Evolutionary conservation across 2,329 filamentous ascomycete species (phyloP).

Genomic region (Phialophora verrucosa): DNA sequence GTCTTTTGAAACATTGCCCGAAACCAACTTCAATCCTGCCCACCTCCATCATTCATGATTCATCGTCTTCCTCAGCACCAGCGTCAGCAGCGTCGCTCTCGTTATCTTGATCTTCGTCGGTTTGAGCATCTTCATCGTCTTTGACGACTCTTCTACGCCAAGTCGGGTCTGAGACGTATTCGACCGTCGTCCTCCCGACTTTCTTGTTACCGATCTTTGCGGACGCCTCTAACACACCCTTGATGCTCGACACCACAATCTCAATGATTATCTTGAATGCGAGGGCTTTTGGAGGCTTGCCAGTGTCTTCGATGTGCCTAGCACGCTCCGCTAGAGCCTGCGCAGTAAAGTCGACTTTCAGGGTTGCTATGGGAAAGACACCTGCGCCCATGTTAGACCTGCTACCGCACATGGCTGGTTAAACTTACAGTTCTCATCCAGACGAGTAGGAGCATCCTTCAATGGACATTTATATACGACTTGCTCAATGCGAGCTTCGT

Average conservation of each 20-base stretch:
- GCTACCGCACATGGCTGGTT: not conserved
- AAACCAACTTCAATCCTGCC: not conserved
- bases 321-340: not conserved
- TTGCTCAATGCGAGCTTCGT: not conserved
- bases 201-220: slow-evolving; percentile 8
- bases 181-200: slow-evolving; percentile 3
- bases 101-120: not conserved
- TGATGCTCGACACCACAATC: slow-evolving; percentile 5
- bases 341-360: slow-evolving; percentile 10
- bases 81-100: not conserved
- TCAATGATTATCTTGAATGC: slow-evolving; percentile 4
- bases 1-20: not conserved
- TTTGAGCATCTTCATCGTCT: slow-evolving; percentile 7
- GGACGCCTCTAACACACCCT: slow-evolving; percentile 10
- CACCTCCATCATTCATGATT: not conserved
- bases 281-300: not conserved
- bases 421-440: slow-evolving; percentile 2
- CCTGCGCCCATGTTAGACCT: not conserved
- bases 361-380: not conserved
- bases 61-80: not conserved
- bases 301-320: not conserved
- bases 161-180: slow-evolving; percentile 1
- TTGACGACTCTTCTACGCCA: not conserved
- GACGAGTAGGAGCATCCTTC: not conserved
- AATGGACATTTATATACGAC: not conserved